Evolutionary conservation across 2,329 filamentous ascomycete genomes (phyloP).

Genomic region (Fusarium abutilonis): DNA sequence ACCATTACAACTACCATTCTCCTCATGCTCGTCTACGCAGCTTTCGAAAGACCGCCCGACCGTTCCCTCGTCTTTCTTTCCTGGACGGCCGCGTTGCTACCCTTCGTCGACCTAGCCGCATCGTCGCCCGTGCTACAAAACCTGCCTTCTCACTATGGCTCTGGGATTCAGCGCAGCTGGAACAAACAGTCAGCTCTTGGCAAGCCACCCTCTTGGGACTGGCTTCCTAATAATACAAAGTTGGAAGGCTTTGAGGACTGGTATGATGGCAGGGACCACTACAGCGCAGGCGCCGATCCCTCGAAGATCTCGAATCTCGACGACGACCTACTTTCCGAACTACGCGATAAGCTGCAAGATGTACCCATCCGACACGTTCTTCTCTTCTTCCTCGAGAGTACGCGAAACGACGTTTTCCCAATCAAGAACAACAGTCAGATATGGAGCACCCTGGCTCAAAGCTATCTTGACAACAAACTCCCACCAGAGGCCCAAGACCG

Average conservation of each 20-base stretch:
- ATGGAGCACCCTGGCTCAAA: constrained; percentile 47
- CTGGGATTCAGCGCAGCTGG: constrained; percentile 41
- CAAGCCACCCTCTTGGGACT: constrained; percentile 33
- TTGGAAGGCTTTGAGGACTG: constrained; percentile 46
- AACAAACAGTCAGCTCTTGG: constrained; percentile 46
- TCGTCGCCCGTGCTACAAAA: constrained; percentile 43
- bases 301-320: constrained; percentile 54
- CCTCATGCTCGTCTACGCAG: constrained; percentile 36
- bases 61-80: constrained; percentile 50
- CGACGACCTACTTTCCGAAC: constrained; percentile 43
- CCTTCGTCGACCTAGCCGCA: constrained; percentile 48
- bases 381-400: constrained; percentile 57
- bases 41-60: constrained; percentile 44
- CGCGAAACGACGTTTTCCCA: constrained; percentile 57
- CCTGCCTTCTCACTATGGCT: constrained; percentile 37
- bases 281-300: constrained; percentile 52
- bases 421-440: constrained; percentile 54
- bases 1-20: not conserved
- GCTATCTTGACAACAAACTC: constrained; percentile 46
- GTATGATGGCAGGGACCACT: constrained; percentile 45
- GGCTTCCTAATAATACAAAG: constrained; percentile 42
- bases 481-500: constrained; percentile 47
- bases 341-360: constrained; percentile 41
- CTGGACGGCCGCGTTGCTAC: constrained; percentile 49
- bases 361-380: constrained; percentile 56